Conservation (phyloP, 306 rosid species). For the Casuarina equisetifolia region DNA sequence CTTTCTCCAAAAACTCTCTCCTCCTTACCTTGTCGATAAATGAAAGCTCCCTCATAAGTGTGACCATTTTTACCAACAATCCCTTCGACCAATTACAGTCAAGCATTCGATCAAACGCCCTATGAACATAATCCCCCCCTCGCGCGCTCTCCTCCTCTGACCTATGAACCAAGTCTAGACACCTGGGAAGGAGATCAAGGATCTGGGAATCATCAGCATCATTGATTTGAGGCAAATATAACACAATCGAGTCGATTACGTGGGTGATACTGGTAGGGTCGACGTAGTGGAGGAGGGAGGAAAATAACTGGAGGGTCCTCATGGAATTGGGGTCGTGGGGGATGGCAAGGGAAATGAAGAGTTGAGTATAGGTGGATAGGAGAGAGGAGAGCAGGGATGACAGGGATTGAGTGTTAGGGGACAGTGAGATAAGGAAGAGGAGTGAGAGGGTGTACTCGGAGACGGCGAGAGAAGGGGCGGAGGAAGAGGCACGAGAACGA, state of each 20-base stretch:
- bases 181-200: slow-evolving; percentile 40
- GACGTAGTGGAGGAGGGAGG: slow-evolving; percentile 23
- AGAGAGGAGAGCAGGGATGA: slow-evolving; percentile 37
- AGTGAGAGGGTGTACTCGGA: slow-evolving; percentile 39
- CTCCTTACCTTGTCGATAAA: slow-evolving; percentile 29
- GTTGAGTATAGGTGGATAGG: slow-evolving; percentile 30
- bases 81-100: slow-evolving; percentile 35
- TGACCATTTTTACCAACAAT: slow-evolving; percentile 40
- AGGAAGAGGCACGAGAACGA: slow-evolving; percentile 29
- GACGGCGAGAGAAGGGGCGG: slow-evolving; percentile 30
- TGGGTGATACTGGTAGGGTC: slow-evolving; percentile 12
- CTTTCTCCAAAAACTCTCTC: slow-evolving; percentile 37
- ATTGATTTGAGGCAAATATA: slow-evolving; percentile 25
- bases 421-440: slow-evolving; percentile 37
- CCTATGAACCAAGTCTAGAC: slow-evolving; percentile 13
- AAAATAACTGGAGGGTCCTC: slow-evolving; percentile 37
- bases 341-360: slow-evolving; percentile 29
- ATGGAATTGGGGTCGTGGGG: slow-evolving; percentile 40
- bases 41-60: slow-evolving; percentile 32
- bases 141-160: slow-evolving; percentile 16
- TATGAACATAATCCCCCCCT: not conserved
- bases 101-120: slow-evolving; percentile 27
- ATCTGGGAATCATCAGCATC: slow-evolving; percentile 36
- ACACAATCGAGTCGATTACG: slow-evolving; percentile 20
- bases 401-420: slow-evolving; percentile 35